phyloP scores from a whole-genome alignment of 768 basidiomycete species.

The Lactifluus echinatus region DNA sequence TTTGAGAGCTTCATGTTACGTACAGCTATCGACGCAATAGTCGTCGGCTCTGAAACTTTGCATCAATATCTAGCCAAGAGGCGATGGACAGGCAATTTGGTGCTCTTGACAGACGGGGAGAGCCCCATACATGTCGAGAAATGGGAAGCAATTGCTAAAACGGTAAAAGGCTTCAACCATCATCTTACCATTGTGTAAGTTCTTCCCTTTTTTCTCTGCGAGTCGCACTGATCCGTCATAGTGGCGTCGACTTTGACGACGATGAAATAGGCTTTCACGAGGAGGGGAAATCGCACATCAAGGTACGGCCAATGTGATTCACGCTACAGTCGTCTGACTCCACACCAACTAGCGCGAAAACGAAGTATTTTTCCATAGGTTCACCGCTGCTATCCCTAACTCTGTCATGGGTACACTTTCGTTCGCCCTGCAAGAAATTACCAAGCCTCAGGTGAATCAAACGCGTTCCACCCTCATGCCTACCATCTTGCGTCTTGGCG shows the following conservation, averaged over 20 bases:
- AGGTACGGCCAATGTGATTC: slow-evolving; percentile 41
- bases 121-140: slow-evolving; percentile 63
- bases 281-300: slow-evolving; percentile 59
- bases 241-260: slow-evolving; percentile 87
- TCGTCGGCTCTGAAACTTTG: slow-evolving; percentile 81
- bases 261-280: slow-evolving; percentile 54
- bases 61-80: slow-evolving; percentile 56
- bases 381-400: slow-evolving; percentile 34
- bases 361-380: slow-evolving; percentile 58
- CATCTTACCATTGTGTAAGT: slow-evolving; percentile 65
- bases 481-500: slow-evolving; percentile 73
- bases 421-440: slow-evolving; percentile 52
- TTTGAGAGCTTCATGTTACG: not conserved
- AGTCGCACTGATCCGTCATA: slow-evolving; percentile 26
- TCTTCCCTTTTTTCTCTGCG: not conserved
- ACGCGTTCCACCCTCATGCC: slow-evolving; percentile 57
- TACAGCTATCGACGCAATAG: slow-evolving; percentile 76
- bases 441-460: slow-evolving; percentile 54
- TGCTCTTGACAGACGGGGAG: slow-evolving; percentile 82
- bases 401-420: slow-evolving; percentile 58
- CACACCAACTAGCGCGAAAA: slow-evolving; percentile 47
- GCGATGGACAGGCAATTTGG: slow-evolving; percentile 79
- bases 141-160: slow-evolving; percentile 59
- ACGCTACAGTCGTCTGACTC: not conserved
- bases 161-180: slow-evolving; percentile 54